Percentiles rank a stretch among this genome's conserved stretches.
Evolutionary conservation across 1,139 yeast genomes (phyloP).

Genomic region (Blastobotrys malaysiensis): DNA sequence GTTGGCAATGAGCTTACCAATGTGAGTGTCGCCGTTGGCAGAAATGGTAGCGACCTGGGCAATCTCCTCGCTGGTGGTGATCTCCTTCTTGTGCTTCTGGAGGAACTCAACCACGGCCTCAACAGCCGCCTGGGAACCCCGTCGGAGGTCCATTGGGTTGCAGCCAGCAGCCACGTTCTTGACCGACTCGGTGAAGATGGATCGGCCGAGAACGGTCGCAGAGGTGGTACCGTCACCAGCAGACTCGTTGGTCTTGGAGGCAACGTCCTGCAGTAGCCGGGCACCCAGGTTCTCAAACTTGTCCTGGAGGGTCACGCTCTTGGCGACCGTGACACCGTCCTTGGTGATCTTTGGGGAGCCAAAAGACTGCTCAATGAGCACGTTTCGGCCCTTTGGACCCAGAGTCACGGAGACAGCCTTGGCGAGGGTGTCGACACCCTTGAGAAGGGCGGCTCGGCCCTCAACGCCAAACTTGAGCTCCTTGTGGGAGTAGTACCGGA

Average conservation of each 20-base stretch:
- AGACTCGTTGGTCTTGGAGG: conserved; percentile 94
- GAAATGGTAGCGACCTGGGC: conserved; percentile 99
- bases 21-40: conserved; percentile 94
- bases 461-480: conserved; percentile 97
- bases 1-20: conserved; percentile 86
- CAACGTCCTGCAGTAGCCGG: conserved; percentile 93
- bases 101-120: conserved; percentile 90
- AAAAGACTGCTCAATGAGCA: conserved; percentile 91
- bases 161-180: conserved; percentile 99
- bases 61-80: conserved; percentile 94
- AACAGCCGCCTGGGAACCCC: conserved; percentile 98
- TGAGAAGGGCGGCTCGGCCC: conserved; percentile 93
- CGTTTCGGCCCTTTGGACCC: conserved; percentile 98
- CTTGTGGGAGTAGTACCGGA: conserved; percentile 60
- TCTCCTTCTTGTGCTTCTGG: conserved; percentile 88
- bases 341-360: conserved; percentile 98
- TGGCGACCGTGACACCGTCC: conserved; percentile 99
- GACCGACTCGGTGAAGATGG: conserved; percentile 94
- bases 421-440: conserved; percentile 95
- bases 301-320: conserved; percentile 78
- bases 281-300: conserved; percentile 98
- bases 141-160: conserved; percentile 98
- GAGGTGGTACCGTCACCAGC: conserved; percentile 99
- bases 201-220: conserved; percentile 95
- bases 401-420: conserved; percentile 96